A percentile compares a stretch with the other conserved stretches of the same genome.
phyloP scores from a whole-genome alignment of 225 moss, liverwort and hornwort species.

The Ulota crispa region DNA sequence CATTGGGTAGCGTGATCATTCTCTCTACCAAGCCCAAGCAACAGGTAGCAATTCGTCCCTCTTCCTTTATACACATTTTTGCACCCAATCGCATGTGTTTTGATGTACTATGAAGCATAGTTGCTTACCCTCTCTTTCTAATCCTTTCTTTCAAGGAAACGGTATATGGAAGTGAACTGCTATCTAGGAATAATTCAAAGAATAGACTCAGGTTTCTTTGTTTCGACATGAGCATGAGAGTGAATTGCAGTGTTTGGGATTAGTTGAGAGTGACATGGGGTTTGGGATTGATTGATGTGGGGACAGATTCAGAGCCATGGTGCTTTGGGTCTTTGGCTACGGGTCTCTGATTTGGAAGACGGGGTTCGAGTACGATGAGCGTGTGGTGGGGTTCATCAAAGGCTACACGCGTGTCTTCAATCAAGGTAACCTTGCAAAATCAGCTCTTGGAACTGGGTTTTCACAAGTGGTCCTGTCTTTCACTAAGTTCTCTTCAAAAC shows the following conservation, averaged over 20 bases:
- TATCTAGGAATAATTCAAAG: not conserved
- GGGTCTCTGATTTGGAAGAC: constrained; percentile 80
- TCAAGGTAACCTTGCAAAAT: constrained; percentile 42
- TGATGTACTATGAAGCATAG: not conserved
- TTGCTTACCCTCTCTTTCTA: not conserved
- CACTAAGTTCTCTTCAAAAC: not conserved
- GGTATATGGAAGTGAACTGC: not conserved
- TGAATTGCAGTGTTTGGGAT: not conserved
- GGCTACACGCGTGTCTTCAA: constrained; percentile 73
- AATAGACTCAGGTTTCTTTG: not conserved
- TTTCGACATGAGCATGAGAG: not conserved
- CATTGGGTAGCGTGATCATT: not conserved
- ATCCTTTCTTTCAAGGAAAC: not conserved
- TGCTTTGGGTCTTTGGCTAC: constrained; percentile 67
- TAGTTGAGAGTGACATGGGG: not conserved
- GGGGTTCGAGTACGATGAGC: constrained; percentile 70
- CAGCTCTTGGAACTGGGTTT: too few species aligned
- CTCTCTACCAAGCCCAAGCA: not conserved
- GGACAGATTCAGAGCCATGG: constrained; percentile 36
- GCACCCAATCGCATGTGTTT: not conserved
- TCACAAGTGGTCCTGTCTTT: not conserved
- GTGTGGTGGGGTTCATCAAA: constrained; percentile 65
- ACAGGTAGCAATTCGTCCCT: constrained; percentile 22
- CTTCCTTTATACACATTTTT: not conserved
- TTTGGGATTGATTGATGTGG: constrained; percentile 3